These are phyloP conservation scores for Phytopythium sindhum DNA, from an alignment of 352 stramenopile genomes.

Conservation along the genomic window DNA sequence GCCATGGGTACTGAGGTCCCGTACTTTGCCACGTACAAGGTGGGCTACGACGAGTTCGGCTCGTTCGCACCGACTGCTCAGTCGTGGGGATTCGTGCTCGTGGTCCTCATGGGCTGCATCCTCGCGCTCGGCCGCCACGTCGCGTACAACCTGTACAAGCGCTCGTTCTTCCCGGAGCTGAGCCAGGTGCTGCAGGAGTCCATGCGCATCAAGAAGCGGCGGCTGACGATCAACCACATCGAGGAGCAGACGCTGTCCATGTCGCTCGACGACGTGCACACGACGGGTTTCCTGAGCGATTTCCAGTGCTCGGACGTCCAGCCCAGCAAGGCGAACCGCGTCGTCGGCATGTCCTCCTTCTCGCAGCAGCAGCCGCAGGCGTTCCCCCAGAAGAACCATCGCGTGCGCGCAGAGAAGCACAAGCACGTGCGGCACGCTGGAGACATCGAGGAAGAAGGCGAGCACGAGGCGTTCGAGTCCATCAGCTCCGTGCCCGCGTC, in stretches of 20 bases:
- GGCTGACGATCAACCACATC: conserved; percentile 69
- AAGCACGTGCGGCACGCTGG: not conserved
- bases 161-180: conserved; percentile 66
- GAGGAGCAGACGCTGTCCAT: conserved; percentile 76
- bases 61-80: conserved; percentile 53
- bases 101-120: conserved; percentile 64
- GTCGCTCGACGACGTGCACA: conserved; percentile 70
- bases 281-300: conserved; percentile 40
- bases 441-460: not conserved
- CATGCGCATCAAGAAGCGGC: conserved; percentile 36
- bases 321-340: conserved; percentile 23
- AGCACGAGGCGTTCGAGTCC: conserved; percentile 10
- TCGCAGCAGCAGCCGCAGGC: conserved; percentile 19
- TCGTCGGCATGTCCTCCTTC: conserved; percentile 3
- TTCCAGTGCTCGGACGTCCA: conserved; percentile 48
- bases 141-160: conserved; percentile 78
- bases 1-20: conserved; percentile 46
- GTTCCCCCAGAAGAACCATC: conserved; percentile 18
- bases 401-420: not conserved
- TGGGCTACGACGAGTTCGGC: conserved; percentile 79
- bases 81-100: conserved; percentile 56
- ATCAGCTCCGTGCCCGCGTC: conserved; percentile 13
- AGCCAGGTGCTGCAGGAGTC: conserved; percentile 71
- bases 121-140: conserved; percentile 73
- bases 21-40: conserved; percentile 64